These are phyloP conservation scores for Croton setiger DNA, from an alignment of 441 rosid species.

Conservation along the genomic window DNA sequence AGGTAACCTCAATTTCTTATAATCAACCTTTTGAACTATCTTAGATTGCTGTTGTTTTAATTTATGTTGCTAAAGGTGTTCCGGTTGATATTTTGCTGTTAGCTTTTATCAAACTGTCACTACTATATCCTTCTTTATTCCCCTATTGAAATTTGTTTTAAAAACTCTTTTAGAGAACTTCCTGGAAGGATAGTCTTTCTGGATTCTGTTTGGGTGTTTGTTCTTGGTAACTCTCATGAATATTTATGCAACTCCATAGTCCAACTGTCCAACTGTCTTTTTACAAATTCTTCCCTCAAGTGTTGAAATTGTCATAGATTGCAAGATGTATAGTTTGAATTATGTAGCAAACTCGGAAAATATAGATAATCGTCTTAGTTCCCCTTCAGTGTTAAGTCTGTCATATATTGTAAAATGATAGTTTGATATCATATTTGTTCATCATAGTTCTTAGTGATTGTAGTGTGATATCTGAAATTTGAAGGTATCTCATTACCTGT, in stretches of 20 bases:
- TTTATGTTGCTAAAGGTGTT: background rate
- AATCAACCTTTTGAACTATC: background rate
- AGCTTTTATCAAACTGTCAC: background rate
- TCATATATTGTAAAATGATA: too few relatives aligned
- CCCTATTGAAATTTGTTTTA: background rate
- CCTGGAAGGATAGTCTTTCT: background rate
- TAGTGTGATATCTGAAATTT: background rate
- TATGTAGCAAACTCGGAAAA: background rate
- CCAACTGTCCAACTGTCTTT: background rate
- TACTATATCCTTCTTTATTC: background rate
- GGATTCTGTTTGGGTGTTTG: background rate
- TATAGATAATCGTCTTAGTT: too few relatives aligned
- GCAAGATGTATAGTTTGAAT: background rate
- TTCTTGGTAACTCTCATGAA: background rate
- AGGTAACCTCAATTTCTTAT: slow-evolving; percentile 37
- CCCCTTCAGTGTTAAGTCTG: too few relatives aligned
- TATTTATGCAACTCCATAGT: background rate
- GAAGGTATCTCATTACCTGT: background rate
- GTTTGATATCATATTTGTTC: too few relatives aligned
- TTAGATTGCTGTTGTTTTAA: background rate
- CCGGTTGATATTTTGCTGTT: too few relatives aligned
- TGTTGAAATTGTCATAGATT: background rate
- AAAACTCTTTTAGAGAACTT: background rate
- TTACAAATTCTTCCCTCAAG: background rate
- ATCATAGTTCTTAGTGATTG: too few relatives aligned